phyloP scores from a whole-genome alignment of 1,284 basidiomycete genomes.

The Anthracocystis setariae region DNA sequence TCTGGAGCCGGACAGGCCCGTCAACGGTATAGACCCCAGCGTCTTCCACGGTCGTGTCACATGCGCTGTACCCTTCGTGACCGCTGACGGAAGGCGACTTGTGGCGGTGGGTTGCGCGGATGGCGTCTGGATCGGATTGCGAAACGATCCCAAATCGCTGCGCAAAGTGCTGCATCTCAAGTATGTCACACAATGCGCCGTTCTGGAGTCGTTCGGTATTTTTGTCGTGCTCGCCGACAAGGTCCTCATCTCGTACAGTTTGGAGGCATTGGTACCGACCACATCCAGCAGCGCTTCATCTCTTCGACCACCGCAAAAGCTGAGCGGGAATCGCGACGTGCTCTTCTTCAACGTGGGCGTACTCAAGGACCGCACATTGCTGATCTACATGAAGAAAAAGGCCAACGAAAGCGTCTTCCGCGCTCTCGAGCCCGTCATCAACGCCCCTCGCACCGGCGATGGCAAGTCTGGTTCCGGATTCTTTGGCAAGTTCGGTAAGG shows the following conservation, averaged over 20 bases:
- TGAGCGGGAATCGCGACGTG: conserved; percentile 88
- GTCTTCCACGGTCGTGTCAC: conserved; percentile 88
- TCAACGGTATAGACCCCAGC: conserved; percentile 75
- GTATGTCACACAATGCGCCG: conserved; percentile 90
- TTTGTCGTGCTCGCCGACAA: conserved; percentile 94
- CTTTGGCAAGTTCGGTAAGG: conserved; percentile 78
- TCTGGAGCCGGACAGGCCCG: conserved; percentile 48
- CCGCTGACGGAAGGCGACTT: conserved; percentile 81
- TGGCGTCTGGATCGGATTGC: conserved; percentile 95
- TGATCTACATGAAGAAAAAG: conserved; percentile 95
- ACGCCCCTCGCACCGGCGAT: conserved; percentile 79
- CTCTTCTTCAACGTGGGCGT: conserved; percentile 93
- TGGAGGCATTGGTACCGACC: conserved; percentile 92
- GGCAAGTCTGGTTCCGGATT: conserved; percentile 73
- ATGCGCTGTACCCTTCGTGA: conserved; percentile 82
- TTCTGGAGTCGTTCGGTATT: conserved; percentile 92
- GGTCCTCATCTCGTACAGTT: conserved; percentile 78
- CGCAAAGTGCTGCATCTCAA: conserved; percentile 88
- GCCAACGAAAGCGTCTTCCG: conserved; percentile 90
- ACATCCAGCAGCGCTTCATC: conserved; percentile 71
- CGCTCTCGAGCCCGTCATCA: conserved; percentile 88
- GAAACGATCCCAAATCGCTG: conserved; percentile 84
- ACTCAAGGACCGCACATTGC: conserved; percentile 82
- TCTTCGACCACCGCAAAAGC: conserved; percentile 76
- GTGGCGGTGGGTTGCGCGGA: conserved; percentile 93